phyloP scores from a whole-genome alignment of 805 yeast species.

The Geotrichum ghanense region DNA sequence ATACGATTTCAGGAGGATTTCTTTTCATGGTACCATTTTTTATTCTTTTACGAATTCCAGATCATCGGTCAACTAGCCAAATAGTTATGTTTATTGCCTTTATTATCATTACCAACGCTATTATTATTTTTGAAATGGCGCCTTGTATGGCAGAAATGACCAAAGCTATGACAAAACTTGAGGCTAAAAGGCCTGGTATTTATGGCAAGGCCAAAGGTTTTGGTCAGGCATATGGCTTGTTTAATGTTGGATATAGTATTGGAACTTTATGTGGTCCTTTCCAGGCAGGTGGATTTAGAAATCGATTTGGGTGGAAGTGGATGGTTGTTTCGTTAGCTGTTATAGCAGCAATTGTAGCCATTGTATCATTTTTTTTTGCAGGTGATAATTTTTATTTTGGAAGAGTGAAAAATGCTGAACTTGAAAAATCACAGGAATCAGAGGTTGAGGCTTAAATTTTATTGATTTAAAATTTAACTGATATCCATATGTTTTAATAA shows the following conservation, averaged over 20 bases:
- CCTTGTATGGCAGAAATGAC: constrained; percentile 23
- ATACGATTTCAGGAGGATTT: constrained; percentile 19
- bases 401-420: not conserved
- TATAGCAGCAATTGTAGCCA: constrained; percentile 9
- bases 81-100: constrained; percentile 21
- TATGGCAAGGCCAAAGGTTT: constrained; percentile 23
- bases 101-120: constrained; percentile 18
- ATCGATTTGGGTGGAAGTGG: constrained; percentile 17
- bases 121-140: constrained; percentile 15
- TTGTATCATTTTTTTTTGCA: constrained; percentile 19
- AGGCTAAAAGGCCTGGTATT: constrained; percentile 18
- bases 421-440: too few relatives aligned
- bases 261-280: constrained; percentile 26
- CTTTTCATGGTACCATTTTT: constrained; percentile 12
- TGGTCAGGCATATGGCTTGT: constrained; percentile 25
- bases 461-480: too few relatives aligned
- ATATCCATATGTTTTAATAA: too few relatives aligned
- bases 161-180: constrained; percentile 14
- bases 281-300: constrained; percentile 19
- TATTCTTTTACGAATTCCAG: constrained; percentile 20
- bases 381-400: constrained; percentile 16
- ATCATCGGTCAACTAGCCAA: constrained; percentile 13
- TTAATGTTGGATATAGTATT: constrained; percentile 24
- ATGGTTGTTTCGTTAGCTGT: constrained; percentile 16
- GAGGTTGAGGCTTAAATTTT: too few relatives aligned